These are phyloP conservation scores for Aspergillus sp. DNA, from an alignment of 2,329 filamentous ascomycete species.

Conservation along the genomic window DNA sequence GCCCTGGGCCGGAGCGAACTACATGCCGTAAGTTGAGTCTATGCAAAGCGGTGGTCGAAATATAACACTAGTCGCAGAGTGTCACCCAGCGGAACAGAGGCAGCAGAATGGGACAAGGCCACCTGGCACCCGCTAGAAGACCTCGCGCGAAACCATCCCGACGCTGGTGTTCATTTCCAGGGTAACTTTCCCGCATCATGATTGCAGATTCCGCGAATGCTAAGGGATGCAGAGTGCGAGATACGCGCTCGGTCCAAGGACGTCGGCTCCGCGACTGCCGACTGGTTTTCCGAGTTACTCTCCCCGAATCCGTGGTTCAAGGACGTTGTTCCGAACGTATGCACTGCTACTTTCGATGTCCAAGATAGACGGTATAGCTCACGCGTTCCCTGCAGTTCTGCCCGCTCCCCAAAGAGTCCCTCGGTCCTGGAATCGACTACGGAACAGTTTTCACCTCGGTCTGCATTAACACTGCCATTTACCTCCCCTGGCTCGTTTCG, in stretches of 20 bases:
- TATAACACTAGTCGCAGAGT: not conserved
- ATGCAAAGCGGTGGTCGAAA: not conserved
- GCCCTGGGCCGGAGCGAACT: constrained; percentile 77
- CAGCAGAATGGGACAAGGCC: constrained; percentile 25
- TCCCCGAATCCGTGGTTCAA: constrained; percentile 60
- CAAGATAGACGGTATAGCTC: not conserved
- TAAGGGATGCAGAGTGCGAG: constrained; percentile 27
- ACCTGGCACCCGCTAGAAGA: constrained; percentile 54
- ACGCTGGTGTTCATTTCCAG: constrained; percentile 71
- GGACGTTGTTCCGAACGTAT: constrained; percentile 55
- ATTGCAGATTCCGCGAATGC: constrained; percentile 32
- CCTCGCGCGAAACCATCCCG: constrained; percentile 53
- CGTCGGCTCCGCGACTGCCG: constrained; percentile 38
- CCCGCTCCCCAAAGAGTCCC: constrained; percentile 44
- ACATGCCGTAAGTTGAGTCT: constrained; percentile 50
- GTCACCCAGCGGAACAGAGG: not conserved
- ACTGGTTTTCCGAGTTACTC: constrained; percentile 58
- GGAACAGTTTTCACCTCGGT: constrained; percentile 69
- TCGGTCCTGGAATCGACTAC: constrained; percentile 58
- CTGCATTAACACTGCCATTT: constrained; percentile 80
- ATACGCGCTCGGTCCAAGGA: constrained; percentile 57
- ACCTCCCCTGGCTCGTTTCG: constrained; percentile 70
- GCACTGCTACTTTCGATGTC: not conserved
- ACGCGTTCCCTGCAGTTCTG: constrained; percentile 42
- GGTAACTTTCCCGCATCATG: constrained; percentile 33